Evolutionary conservation across 345 rosid species (phyloP).

Genomic region (Aquilaria sinensis): DNA sequence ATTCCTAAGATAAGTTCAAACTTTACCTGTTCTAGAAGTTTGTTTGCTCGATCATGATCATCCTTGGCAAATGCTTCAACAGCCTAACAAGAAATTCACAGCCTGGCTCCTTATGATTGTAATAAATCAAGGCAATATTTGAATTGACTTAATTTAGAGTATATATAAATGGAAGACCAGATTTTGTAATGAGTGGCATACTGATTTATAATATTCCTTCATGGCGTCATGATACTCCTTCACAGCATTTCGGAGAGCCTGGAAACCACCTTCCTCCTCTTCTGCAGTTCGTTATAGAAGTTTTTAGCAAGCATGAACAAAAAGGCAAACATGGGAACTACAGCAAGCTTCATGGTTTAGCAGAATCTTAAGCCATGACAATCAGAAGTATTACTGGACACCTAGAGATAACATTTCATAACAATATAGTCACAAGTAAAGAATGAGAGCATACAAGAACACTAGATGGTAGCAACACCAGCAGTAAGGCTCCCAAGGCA

Average conservation of each 20-base stretch:
- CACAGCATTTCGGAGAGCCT: conserved; percentile 50
- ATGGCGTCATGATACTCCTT: conserved; percentile 39
- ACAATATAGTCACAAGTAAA: too few species aligned
- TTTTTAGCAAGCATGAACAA: not conserved
- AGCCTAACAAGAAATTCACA: conserved; percentile 33
- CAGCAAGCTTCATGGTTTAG: too few species aligned
- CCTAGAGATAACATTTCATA: too few species aligned
- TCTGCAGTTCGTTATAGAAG: conserved; percentile 19
- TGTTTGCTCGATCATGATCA: conserved; percentile 32
- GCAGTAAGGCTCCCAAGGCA: too few species aligned
- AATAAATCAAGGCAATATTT: conserved; percentile 5
- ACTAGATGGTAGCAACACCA: too few species aligned
- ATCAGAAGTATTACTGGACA: too few species aligned
- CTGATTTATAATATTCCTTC: conserved; percentile 54
- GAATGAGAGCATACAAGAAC: too few species aligned
- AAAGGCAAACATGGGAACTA: not conserved
- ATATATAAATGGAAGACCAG: not conserved
- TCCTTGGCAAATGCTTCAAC: conserved; percentile 35
- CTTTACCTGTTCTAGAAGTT: conserved; percentile 39
- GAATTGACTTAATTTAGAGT: not conserved
- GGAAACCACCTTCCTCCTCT: conserved; percentile 39
- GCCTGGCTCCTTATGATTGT: conserved; percentile 3
- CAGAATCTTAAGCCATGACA: too few species aligned
- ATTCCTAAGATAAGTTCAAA: not conserved
- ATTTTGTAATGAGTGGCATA: conserved; percentile 18